Evolutionary conservation across 192 early-diverging fungal genomes (phyloP).

Genomic region (Funneliformis mosseae): DNA sequence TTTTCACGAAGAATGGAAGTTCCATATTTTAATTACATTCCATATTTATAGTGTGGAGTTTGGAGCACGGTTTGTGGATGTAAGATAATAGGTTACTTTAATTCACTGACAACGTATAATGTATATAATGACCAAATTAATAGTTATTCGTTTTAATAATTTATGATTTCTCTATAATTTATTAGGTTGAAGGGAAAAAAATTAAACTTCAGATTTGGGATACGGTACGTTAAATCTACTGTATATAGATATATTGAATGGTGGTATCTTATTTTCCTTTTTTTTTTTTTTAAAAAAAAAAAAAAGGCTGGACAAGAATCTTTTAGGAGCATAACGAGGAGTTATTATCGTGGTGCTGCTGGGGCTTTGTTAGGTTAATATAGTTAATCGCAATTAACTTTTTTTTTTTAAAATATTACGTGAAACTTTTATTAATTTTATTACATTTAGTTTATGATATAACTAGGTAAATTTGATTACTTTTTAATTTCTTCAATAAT

Average conservation of each 20-base stretch:
- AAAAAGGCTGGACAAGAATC: constrained; percentile 86
- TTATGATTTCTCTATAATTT: not conserved
- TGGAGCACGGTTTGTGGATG: constrained; percentile 75
- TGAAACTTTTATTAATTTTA: constrained; percentile 31
- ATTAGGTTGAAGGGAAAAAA: constrained; percentile 70
- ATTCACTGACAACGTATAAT: no score
- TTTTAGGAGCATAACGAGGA: constrained; percentile 82
- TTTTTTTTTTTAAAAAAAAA: no score
- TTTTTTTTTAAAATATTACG: not conserved
- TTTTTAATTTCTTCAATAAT: no score
- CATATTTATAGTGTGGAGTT: constrained; percentile 67
- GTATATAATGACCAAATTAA: no score
- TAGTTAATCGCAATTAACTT: not conserved
- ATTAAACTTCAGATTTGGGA: constrained; percentile 97
- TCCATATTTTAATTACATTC: not conserved
- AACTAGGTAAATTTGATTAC: constrained; percentile 56
- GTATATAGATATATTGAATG: not conserved
- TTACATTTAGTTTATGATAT: constrained; percentile 70
- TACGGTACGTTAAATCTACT: constrained; percentile 57
- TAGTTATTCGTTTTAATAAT: no score
- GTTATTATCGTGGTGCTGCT: constrained; percentile 82
- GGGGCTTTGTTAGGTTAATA: constrained; percentile 68
- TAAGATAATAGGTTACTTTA: constrained; percentile 34
- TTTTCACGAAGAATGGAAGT: not conserved
- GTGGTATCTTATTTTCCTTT: no score